phyloP scores from a whole-genome alignment of 768 basidiomycete species.

The Crassisporium funariophilum region DNA sequence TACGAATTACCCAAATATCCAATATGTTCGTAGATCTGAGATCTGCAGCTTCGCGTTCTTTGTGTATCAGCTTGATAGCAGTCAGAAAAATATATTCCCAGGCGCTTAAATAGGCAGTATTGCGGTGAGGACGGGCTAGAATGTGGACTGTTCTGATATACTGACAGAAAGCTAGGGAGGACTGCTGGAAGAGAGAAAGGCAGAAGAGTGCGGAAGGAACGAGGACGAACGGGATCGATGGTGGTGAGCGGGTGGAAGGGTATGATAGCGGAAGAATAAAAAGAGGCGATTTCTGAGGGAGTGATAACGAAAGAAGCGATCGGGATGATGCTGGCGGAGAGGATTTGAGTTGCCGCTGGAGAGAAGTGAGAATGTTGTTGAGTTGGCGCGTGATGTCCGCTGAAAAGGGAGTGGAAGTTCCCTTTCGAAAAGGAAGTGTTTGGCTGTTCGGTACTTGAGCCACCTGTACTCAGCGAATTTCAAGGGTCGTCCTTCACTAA shows the following conservation, averaged over 20 bases:
- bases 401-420: slow-evolving; percentile 15
- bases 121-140: no score
- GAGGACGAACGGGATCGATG: slow-evolving; percentile 16
- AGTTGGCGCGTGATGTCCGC: slow-evolving; percentile 17
- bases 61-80: no score
- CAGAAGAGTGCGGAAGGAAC: slow-evolving; percentile 16
- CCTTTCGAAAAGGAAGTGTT: slow-evolving; percentile 9
- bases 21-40: slow-evolving; percentile 9
- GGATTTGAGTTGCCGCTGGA: no score
- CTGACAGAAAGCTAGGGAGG: slow-evolving; percentile 12
- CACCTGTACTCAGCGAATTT: no score
- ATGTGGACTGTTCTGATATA: background rate
- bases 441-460: background rate
- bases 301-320: no score
- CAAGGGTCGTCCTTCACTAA: slow-evolving; percentile 24
- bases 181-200: slow-evolving; percentile 10
- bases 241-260: no score
- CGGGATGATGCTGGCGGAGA: no score
- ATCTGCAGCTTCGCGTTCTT: no score
- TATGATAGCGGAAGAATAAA: no score
- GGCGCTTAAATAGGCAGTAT: slow-evolving; percentile 2
- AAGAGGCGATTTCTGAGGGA: no score
- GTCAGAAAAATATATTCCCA: slow-evolving; percentile 10
- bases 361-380: slow-evolving; percentile 12
- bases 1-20: slow-evolving; percentile 5